A percentile compares a stretch with the other conserved stretches of the same genome.
These are phyloP conservation scores for Pycnococcus provasolii DNA, from an alignment of 139 green algal genomes.

Conservation along the genomic window DNA sequence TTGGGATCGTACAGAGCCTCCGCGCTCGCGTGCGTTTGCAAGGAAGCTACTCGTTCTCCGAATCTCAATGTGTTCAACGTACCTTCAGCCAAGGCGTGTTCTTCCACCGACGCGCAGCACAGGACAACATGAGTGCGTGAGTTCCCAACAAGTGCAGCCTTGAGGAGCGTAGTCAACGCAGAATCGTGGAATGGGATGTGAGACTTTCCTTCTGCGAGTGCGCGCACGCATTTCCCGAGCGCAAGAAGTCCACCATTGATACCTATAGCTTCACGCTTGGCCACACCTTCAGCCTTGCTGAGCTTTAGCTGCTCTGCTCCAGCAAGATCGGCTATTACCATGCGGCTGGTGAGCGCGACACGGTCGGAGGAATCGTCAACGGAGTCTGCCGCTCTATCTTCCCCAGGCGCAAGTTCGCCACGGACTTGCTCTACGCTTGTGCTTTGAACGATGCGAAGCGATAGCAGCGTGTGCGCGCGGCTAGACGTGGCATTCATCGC, in stretches of 20 bases:
- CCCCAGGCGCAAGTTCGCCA: neutral
- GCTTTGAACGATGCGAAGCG: neutral
- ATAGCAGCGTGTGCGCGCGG: slow-evolving; percentile 11
- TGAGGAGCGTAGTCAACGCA: slow-evolving; percentile 1
- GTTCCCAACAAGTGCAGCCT: neutral
- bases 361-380: neutral
- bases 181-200: slow-evolving; percentile 16
- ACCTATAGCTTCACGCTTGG: slow-evolving; percentile 8
- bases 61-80: no score
- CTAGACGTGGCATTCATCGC: slow-evolving; percentile 5
- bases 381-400: neutral
- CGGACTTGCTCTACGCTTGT: neutral
- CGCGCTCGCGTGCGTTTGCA: no score
- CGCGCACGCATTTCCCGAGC: slow-evolving; percentile 1
- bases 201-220: neutral
- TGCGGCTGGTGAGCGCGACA: neutral
- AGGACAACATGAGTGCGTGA: neutral
- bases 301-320: slow-evolving; percentile 12
- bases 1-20: no score
- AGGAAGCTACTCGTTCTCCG: no score
- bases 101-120: no score
- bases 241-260: slow-evolving; percentile 10
- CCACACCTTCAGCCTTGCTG: neutral
- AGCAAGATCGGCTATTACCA: slow-evolving; percentile 8
- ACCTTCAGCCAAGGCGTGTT: no score